phyloP scores from a whole-genome alignment of 148 eudicot genomes.

The Arctostaphylos glauca region DNA sequence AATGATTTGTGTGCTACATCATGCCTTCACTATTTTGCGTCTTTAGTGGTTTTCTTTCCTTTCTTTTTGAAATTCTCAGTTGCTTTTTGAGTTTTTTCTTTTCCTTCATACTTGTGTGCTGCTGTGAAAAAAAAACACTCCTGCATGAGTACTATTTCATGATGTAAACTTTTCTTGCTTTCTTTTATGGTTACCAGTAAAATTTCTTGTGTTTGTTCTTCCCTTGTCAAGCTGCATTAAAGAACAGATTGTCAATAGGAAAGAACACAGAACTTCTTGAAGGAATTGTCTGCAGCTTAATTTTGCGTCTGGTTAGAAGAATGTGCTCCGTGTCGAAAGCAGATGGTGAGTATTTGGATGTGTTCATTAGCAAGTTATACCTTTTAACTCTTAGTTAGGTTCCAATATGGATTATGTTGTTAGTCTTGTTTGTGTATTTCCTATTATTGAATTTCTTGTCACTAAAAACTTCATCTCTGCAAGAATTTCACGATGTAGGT shows the following conservation, averaged over 20 bases:
- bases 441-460: background rate
- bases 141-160: background rate
- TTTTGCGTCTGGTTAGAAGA: constrained; percentile 57
- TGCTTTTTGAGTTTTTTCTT: background rate
- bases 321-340: constrained; percentile 54
- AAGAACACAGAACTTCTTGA: constrained; percentile 45
- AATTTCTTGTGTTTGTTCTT: background rate
- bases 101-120: background rate
- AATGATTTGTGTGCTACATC: background rate
- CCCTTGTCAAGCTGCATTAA: constrained; percentile 48
- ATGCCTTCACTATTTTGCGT: background rate
- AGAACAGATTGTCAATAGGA: constrained; percentile 32
- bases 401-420: background rate
- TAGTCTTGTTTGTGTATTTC: background rate
- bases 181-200: background rate
- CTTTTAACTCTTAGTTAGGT: no score
- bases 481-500: background rate
- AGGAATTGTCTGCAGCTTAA: constrained; percentile 63
- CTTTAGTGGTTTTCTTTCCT: background rate
- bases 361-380: background rate
- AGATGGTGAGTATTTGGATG: constrained; percentile 48
- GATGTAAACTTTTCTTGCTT: background rate
- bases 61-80: background rate
- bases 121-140: background rate
- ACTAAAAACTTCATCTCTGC: background rate